Evolutionary conservation across 148 eudicot species (phyloP), one percentile per base, ranked within the genome.

Genomic region (Rhododendron simsii): DNA sequence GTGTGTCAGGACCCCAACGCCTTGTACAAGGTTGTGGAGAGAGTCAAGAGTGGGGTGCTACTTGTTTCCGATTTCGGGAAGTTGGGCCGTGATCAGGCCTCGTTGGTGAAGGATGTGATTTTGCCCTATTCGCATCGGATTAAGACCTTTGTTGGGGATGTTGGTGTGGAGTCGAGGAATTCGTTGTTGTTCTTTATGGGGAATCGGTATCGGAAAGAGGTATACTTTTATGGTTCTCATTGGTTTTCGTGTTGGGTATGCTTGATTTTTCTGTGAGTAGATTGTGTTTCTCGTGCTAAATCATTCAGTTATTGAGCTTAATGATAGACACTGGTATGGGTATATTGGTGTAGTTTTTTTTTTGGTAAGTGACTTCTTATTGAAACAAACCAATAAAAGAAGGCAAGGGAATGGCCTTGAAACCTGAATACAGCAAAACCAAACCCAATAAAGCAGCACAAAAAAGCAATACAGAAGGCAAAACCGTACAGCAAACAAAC

Each of bases 51-150:
- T 87, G 95, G 92, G 73, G 91, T 97, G 55, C 84, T 97, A 81
- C 87, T 97, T 44, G 93, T 97, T 90, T 97, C 99, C 14, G 99
- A 97, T 93, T 97, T 97, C n/a, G 99, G 99, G 69, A 92, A 98
- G 89, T 87, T 97, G 88, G 91, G 90, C 28, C 84, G 78, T 61
- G 91, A 91, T 86, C 98, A 94, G 87, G 98, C 92, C 26, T 97
- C 99, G 7, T 88, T 97, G 77, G 95, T 95, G 37, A 97, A 97
- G 86, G 99, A 97, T 92, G 93, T 95, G 65, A 94, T 97, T 30
- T 86, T 97, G 89, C 99, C 99, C 0, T 97, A 97, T 88, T 94
- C 96, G 9, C 98, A 97, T 88, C 90, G 98, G 86, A 94, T 97
- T 69, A 93, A 90, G 79, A 28, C 92, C 45, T 97, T 85, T 86